Conservation (phyloP, 2,329 filamentous ascomycete species). For the Apiospora hydei region DNA sequence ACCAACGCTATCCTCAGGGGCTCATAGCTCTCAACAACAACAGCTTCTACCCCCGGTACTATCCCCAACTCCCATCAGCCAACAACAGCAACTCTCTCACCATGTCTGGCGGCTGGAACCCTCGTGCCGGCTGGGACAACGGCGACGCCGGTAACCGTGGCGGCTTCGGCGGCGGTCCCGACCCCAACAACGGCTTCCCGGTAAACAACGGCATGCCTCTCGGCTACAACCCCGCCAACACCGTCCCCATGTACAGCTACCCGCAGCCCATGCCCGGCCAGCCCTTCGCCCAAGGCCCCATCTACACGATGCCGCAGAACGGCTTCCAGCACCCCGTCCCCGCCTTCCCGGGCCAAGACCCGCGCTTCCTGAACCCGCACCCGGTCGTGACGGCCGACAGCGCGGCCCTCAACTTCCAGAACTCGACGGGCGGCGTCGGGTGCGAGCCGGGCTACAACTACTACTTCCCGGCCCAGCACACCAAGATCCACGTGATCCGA, state of each 20-base stretch:
- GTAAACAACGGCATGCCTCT: no score
- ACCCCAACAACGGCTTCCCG: neutral
- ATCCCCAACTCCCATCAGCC: neutral
- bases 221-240: no score
- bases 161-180: neutral
- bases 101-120: conserved; percentile 40
- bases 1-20: neutral
- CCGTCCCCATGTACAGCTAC: conserved; percentile 31
- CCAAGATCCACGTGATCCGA: conserved; percentile 66
- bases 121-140: conserved; percentile 48
- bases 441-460: conserved; percentile 70
- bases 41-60: neutral
- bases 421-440: conserved; percentile 63
- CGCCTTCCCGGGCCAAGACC: conserved; percentile 35
- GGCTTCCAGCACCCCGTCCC: conserved; percentile 34
- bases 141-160: conserved; percentile 29
- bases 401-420: conserved; percentile 62
- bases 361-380: conserved; percentile 50
- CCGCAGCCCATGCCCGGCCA: conserved; percentile 26
- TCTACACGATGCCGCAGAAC: conserved; percentile 32
- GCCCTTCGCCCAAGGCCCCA: conserved; percentile 31
- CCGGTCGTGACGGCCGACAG: conserved; percentile 53
- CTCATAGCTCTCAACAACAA: neutral
- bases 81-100: neutral
- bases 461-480: conserved; percentile 64